phyloP scores from a whole-genome alignment of 805 yeast genomes.

The Schizosaccharomyces cryophilus region DNA sequence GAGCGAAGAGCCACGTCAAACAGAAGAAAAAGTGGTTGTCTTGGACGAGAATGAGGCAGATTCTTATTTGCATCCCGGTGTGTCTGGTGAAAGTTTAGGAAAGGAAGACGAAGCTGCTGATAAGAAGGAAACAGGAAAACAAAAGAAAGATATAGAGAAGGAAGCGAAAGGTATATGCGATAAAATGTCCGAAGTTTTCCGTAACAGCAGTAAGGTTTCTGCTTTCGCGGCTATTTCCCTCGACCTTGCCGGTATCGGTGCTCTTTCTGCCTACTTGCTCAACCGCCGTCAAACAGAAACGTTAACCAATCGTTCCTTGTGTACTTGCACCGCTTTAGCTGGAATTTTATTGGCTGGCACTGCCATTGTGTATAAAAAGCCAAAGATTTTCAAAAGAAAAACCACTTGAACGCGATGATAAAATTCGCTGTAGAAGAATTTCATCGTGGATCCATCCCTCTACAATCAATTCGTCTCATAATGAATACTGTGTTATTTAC shows the following conservation, averaged over 20 bases:
- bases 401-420: too few relatives aligned
- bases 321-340: not conserved
- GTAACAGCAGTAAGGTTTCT: not conserved
- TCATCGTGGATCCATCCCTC: too few relatives aligned
- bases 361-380: not conserved
- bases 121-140: not conserved
- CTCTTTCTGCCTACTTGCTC: not conserved
- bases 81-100: not conserved
- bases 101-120: not conserved
- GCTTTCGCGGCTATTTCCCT: not conserved
- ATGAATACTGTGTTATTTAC: too few relatives aligned
- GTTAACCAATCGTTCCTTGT: not conserved
- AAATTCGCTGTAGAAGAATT: too few relatives aligned
- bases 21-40: not conserved
- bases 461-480: too few relatives aligned
- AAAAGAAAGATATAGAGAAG: not conserved
- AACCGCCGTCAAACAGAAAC: not conserved
- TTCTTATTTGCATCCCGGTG: not conserved
- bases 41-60: not conserved
- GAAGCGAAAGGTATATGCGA: not conserved
- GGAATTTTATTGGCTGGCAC: not conserved
- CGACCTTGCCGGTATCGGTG: not conserved
- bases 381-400: not conserved
- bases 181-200: not conserved
- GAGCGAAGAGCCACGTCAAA: not conserved